phyloP scores from a whole-genome alignment of 306 rosid species.

The Corylus avellana region DNA sequence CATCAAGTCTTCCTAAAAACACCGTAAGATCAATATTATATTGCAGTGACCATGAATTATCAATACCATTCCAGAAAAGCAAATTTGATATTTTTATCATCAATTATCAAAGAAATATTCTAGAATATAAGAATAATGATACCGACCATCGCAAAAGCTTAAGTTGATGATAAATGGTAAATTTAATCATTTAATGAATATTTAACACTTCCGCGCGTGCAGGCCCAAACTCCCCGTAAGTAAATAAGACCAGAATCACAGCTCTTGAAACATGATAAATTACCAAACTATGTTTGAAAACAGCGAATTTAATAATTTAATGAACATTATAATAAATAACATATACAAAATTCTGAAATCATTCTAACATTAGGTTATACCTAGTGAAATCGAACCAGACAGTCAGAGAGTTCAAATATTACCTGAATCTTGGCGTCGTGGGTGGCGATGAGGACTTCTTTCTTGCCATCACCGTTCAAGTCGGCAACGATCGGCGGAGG shows the following conservation, averaged over 20 bases:
- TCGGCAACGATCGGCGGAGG: slow-evolving; percentile 93
- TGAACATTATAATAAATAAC: too few relatives aligned
- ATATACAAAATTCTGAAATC: background rate
- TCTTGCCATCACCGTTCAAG: slow-evolving; percentile 96
- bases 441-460: slow-evolving; percentile 86
- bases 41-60: background rate
- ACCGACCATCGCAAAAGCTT: too few relatives aligned
- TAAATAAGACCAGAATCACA: too few relatives aligned
- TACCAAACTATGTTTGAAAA: too few relatives aligned
- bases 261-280: too few relatives aligned
- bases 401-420: background rate
- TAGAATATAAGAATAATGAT: background rate
- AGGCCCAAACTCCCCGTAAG: too few relatives aligned
- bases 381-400: background rate
- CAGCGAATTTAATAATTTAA: too few relatives aligned
- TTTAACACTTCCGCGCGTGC: too few relatives aligned
- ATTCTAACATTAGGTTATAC: background rate
- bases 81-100: background rate
- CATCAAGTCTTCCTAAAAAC: background rate
- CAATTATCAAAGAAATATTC: background rate
- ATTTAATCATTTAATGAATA: too few relatives aligned
- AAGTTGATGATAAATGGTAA: too few relatives aligned
- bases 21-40: slow-evolving; percentile 5
- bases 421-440: slow-evolving; percentile 98
- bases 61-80: background rate